Evolutionary conservation across 768 basidiomycete genomes (phyloP).

Genomic region (Calvatia gigantea): DNA sequence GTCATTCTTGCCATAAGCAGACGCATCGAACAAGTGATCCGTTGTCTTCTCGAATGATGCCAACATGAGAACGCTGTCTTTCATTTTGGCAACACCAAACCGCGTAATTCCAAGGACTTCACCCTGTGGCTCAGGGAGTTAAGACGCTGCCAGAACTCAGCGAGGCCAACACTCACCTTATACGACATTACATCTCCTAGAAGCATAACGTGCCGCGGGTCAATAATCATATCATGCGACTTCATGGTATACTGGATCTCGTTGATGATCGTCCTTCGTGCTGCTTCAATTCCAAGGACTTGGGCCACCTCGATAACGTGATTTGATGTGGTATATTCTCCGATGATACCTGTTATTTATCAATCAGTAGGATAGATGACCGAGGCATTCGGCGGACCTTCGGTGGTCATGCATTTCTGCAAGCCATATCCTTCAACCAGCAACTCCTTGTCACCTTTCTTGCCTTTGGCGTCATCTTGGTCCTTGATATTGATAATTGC

Average conservation of each 20-base stretch:
- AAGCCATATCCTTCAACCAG: conserved; percentile 97
- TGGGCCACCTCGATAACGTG: conserved; percentile 95
- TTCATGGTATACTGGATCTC: conserved; percentile 98
- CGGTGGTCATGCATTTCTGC: conserved; percentile 95
- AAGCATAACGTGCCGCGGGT: conserved; percentile 97
- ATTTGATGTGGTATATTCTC: conserved; percentile 90
- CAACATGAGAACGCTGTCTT: conserved; percentile 97
- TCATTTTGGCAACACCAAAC: conserved; percentile 99
- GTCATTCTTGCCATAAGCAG: conserved; percentile 94
- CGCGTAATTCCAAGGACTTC: conserved; percentile 98
- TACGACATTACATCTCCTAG: conserved; percentile 98
- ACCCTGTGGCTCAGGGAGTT: conserved; percentile 49
- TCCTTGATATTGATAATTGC: conserved; percentile 97
- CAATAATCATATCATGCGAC: conserved; percentile 97
- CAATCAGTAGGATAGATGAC: conserved; percentile 12
- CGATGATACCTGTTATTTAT: conserved; percentile 75
- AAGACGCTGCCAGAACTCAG: not conserved
- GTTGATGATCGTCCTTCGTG: conserved; percentile 89
- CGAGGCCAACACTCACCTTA: conserved; percentile 53
- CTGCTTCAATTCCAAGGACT: conserved; percentile 98
- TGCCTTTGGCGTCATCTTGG: conserved; percentile 72
- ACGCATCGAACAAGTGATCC: conserved; percentile 97
- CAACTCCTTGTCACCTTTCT: conserved; percentile 86
- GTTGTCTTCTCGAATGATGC: conserved; percentile 99
- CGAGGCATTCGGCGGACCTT: conserved; percentile 50